Evolutionary conservation across 2,329 filamentous ascomycete genomes (phyloP), one percentile per base, ranked within the genome.

Genomic region (Penicillium nordicum): DNA sequence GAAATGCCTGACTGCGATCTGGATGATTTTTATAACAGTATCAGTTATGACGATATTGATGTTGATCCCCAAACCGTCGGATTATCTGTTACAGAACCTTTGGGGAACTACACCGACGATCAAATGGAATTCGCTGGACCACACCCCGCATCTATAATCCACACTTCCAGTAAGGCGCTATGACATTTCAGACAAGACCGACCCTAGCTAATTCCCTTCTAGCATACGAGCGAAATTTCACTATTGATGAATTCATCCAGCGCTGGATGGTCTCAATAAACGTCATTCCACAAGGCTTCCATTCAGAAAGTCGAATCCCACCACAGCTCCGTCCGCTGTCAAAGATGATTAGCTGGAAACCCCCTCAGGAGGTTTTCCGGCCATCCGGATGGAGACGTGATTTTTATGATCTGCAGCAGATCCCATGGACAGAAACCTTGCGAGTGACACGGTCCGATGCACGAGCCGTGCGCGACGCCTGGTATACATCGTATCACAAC

Each of bases 401-500:
- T 11, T 65, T 67, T 8, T 77, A 67, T 50, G 75, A 77, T 55
- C 65, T 77, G 16, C 75, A 77, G 55, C 73, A 74, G 43, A 76
- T 77, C 12, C 75, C 75, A 2, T 77, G 75, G 75, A 67, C 59
- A 37, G 68, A 72, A 12, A 69, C 65, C 2, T 54, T 77, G 37
- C 66, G 69, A 21, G 72, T 76, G 27, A 69, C 65, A 46, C 69
- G 75, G 10, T 63, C 68, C 1, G 71, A 74, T 59, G 75, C 74
- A 25, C 68, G 75, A 8, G 55, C 61, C 6, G 59, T 76, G 43
- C 74, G 75, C 16, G 75, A 77, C 56, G 57, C 63, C n/a, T 72
- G 72, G 68, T 77, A 77, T 57, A 74, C 67, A 10, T 71, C 74
- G 1, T 76, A 76, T 54, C 71, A 71, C 41, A 77, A 77, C 51